Base-by-base conservation (phyloP, 768 basidiomycete genomes). In the Astraeus odoratus region DNA sequence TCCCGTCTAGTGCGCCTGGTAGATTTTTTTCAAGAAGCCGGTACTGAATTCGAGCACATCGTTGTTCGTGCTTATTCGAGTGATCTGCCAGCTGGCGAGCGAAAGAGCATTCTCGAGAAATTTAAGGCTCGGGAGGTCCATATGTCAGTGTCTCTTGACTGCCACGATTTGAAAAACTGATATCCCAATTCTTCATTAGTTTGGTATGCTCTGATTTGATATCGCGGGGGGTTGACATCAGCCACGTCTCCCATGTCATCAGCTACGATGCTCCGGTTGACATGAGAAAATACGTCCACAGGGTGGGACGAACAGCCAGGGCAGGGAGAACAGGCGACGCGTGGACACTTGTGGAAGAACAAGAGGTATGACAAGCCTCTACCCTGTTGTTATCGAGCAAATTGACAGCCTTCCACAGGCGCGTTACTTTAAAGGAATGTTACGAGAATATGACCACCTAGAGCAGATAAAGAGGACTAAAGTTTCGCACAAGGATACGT, bases 261-360 rank as follows among this genome's bases (percentile, higher is more conserved):
- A 93, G 85, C 57, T 98, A 99, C 62, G 96, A 99, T 60, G 83
- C 80, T 2, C 94, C 96, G 8, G 76, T 96, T n/a, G 96, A 98
- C 61, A 93, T 97, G 79, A 78, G 91, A 41, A 98, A 98, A 63
- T 99, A 99, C 58, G 89, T 99, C 9, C 96, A 99, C 64, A 84
- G 96, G 43, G 95, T 94, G 8, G 96, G 96, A 18, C 76, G 96
- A 35, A 98, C 96, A 5, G 96, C 96, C 3, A 77, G 96, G 41
- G 96, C 96, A 3, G 96, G 96, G 7, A 73, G 86, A 37, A 66
- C 68, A 18, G 96, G 96, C 5, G 78, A 86, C 51, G 93, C 94
- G 2, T 99, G 95, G 95, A 87, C 86, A 2, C 65, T 98, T 55
- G 88, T 98, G 6, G 96, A 98, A 69, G 86, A 92, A 60, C 94